These are phyloP conservation scores for Sinapis alba DNA, from an alignment of 441 rosid genomes.

Conservation along the genomic window DNA sequence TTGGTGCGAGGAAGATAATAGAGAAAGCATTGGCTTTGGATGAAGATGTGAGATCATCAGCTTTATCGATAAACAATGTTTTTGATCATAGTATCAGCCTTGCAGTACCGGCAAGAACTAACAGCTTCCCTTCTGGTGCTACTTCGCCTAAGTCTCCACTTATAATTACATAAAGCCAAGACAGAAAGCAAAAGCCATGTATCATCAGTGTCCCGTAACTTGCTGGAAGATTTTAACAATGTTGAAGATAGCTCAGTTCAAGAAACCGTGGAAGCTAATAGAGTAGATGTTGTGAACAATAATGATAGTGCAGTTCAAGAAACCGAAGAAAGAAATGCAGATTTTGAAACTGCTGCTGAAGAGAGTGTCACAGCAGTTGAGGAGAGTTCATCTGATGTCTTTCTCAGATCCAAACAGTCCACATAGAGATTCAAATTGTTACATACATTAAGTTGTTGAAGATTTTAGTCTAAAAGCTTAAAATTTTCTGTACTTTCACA, in stretches of 20 bases:
- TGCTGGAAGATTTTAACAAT: slow-evolving; percentile 66
- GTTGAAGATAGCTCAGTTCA: slow-evolving; percentile 13
- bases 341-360: too few relatives aligned
- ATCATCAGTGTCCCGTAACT: slow-evolving; percentile 57
- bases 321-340: too few relatives aligned
- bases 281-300: neutral
- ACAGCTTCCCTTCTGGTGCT: slow-evolving; percentile 52
- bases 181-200: slow-evolving; percentile 38
- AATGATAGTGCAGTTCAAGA: too few relatives aligned
- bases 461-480: slow-evolving; percentile 16
- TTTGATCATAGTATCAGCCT: slow-evolving; percentile 42
- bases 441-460: slow-evolving; percentile 2
- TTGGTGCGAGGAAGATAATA: slow-evolving; percentile 59
- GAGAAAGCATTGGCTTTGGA: slow-evolving; percentile 75
- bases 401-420: too few relatives aligned
- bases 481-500: neutral
- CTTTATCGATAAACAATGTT: slow-evolving; percentile 36
- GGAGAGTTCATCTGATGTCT: too few relatives aligned
- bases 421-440: too few relatives aligned
- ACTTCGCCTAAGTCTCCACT: slow-evolving; percentile 64
- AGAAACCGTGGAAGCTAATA: slow-evolving; percentile 27
- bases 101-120: slow-evolving; percentile 50
- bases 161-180: slow-evolving; percentile 48
- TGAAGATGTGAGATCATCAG: slow-evolving; percentile 39
- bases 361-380: too few relatives aligned